Conservation (phyloP, 108 stramenopile species). For the Fragilaria crotonensis region DNA sequence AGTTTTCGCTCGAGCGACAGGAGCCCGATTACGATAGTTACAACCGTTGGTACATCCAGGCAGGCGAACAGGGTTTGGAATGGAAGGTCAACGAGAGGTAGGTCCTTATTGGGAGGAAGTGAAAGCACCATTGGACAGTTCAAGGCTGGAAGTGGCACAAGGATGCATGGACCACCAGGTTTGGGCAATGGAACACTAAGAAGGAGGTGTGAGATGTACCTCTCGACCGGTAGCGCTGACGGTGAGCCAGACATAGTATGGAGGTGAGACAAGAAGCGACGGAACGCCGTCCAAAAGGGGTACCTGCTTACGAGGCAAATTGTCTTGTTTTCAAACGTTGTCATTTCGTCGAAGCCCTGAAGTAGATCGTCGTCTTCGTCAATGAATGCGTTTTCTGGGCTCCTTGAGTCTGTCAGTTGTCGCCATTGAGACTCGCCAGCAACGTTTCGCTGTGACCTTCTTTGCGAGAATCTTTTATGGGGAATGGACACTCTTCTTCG, state of each 20-base stretch:
- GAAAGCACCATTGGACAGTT: conserved; percentile 67
- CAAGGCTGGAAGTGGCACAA: conserved; percentile 69
- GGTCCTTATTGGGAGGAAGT: conserved; percentile 70
- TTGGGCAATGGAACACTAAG: conserved; percentile 73
- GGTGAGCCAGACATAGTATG: conserved; percentile 68
- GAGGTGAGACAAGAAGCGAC: conserved; percentile 71
- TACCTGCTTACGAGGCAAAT: conserved; percentile 75
- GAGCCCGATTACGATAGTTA: conserved; percentile 74
- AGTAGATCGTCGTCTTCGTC: conserved; percentile 25
- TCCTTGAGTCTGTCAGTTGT: conserved; percentile 5
- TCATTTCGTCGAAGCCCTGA: conserved; percentile 67
- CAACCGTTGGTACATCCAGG: conserved; percentile 78
- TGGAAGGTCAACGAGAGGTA: conserved; percentile 59
- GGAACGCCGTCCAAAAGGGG: conserved; percentile 86
- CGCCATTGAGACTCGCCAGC: neutral
- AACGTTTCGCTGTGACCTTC: neutral
- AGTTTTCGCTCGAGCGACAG: conserved; percentile 76
- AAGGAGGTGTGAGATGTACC: conserved; percentile 77
- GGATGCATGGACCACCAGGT: conserved; percentile 67
- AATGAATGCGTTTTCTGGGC: conserved; percentile 5
- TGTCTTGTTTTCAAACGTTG: conserved; percentile 82
- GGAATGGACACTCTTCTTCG: conserved; percentile 54
- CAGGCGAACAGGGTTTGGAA: conserved; percentile 68
- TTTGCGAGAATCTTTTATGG: conserved; percentile 19
- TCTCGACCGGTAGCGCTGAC: conserved; percentile 67